phyloP scores from a whole-genome alignment of 2,329 filamentous ascomycete genomes.

The Conoideocrella luteorostrata region DNA sequence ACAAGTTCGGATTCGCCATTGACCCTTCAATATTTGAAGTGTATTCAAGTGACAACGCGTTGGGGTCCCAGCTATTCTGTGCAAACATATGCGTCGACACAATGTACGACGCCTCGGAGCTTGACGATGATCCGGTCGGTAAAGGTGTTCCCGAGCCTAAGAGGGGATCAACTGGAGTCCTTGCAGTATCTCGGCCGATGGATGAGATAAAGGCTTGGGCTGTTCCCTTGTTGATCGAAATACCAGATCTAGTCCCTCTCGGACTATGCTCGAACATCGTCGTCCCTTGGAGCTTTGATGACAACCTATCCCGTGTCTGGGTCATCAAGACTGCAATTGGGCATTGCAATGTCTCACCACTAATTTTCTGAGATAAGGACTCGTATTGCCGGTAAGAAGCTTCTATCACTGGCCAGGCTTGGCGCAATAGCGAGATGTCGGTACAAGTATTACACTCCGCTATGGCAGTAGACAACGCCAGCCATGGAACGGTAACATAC shows the following conservation, averaged over 20 bases:
- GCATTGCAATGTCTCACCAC: not conserved
- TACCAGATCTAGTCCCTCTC: not conserved
- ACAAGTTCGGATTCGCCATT: not conserved
- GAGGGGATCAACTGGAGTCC: not conserved
- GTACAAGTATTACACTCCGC: conserved; percentile 11
- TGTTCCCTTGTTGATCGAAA: not conserved
- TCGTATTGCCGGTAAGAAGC: conserved; percentile 9
- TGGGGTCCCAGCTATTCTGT: not conserved
- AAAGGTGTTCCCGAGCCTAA: not conserved
- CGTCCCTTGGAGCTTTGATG: not conserved
- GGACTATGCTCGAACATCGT: not conserved
- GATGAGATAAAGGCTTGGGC: not conserved
- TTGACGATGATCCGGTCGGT: not conserved
- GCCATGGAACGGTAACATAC: conserved; percentile 10
- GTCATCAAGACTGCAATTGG: not conserved
- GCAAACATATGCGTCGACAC: not conserved
- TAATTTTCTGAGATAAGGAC: not conserved
- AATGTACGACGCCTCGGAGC: not conserved
- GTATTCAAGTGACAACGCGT: not conserved
- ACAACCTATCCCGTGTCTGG: not conserved
- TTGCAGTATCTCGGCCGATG: not conserved
- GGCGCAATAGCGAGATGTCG: conserved; percentile 4
- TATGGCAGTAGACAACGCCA: conserved; percentile 10
- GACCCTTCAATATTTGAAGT: not conserved
- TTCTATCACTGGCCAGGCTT: conserved; percentile 11